Conservation (phyloP, 345 rosid species). For the Euphorbia lathyris region DNA sequence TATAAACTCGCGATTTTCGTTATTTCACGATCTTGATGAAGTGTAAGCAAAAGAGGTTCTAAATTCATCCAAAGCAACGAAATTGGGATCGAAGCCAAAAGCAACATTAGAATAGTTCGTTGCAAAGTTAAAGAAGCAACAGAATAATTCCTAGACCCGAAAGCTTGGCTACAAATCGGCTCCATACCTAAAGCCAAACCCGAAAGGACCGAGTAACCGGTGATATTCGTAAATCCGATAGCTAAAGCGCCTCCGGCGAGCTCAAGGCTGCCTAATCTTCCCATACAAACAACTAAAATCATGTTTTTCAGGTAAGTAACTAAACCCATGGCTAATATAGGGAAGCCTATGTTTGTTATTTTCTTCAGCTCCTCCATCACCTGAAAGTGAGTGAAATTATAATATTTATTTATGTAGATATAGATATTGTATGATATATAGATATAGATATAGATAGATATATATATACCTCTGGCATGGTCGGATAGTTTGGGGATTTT, state of each 20-base stretch:
- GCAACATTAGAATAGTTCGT: constrained; percentile 62
- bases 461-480: constrained; percentile 64
- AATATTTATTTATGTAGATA: too few relatives aligned
- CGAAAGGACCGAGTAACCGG: constrained; percentile 83
- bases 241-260: constrained; percentile 93
- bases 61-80: constrained; percentile 65
- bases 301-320: constrained; percentile 68
- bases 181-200: constrained; percentile 96
- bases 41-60: constrained; percentile 58
- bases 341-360: constrained; percentile 62
- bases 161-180: constrained; percentile 81
- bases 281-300: constrained; percentile 78
- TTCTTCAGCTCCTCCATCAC: constrained; percentile 70
- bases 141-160: constrained; percentile 60
- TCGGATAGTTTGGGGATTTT: constrained; percentile 42
- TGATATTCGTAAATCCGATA: constrained; percentile 86
- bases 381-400: constrained; percentile 41
- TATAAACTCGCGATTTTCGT: constrained; percentile 60
- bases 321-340: constrained; percentile 69
- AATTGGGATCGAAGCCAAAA: constrained; percentile 61
- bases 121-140: constrained; percentile 49
- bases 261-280: constrained; percentile 82
- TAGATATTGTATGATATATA: not conserved
- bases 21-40: constrained; percentile 64
- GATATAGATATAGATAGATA: not conserved